These are phyloP conservation scores for Amaranthus palmeri DNA, from an alignment of 148 eudicot genomes.

Conservation along the genomic window DNA sequence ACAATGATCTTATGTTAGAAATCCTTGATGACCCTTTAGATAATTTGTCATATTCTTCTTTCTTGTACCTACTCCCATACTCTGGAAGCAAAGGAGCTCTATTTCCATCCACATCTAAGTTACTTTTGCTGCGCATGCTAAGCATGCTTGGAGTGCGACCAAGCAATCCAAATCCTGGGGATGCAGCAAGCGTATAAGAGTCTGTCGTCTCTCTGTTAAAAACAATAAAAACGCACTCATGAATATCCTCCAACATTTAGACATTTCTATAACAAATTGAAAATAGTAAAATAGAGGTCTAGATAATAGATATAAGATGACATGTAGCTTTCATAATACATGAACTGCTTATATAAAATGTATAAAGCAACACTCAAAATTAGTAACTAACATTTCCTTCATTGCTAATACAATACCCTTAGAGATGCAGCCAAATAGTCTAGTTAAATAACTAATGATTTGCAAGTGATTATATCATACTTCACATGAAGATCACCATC, in stretches of 20 bases:
- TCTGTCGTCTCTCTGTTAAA: conserved; percentile 66
- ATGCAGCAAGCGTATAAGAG: conserved; percentile 67
- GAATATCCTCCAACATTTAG: background rate
- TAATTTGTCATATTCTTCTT: conserved; percentile 36
- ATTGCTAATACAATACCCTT: no score
- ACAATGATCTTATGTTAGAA: conserved; percentile 40
- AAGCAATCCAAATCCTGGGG: conserved; percentile 61
- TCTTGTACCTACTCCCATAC: conserved; percentile 30
- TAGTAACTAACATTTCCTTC: no score
- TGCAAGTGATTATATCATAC: no score
- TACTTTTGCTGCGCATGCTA: conserved; percentile 26
- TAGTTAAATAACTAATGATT: no score
- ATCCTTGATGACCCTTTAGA: conserved; percentile 37
- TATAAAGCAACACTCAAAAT: no score
- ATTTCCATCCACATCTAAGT: conserved; percentile 39
- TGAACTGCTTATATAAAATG: no score
- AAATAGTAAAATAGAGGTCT: no score
- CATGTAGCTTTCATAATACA: no score
- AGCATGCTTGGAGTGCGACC: conserved; percentile 37
- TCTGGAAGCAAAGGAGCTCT: conserved; percentile 53
- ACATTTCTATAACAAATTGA: no score
- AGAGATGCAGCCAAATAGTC: no score
- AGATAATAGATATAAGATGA: no score
- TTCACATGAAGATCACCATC: no score
- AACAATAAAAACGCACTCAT: conserved; percentile 8